Evolutionary conservation across 345 rosid genomes (phyloP).

Genomic region (Tarenaya hassleriana): DNA sequence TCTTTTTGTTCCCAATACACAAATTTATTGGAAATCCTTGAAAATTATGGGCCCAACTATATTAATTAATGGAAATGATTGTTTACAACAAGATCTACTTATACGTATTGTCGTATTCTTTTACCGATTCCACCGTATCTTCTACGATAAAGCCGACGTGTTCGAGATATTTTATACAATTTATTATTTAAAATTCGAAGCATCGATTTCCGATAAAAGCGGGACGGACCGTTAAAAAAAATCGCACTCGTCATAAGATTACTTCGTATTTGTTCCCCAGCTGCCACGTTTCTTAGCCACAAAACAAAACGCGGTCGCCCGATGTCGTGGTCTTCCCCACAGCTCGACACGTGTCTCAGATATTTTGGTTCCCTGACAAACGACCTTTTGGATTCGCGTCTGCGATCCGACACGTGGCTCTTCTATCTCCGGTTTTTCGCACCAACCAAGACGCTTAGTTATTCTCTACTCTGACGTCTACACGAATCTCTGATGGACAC

Average conservation of each 20-base stretch:
- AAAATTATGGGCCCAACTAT: too few relatives aligned
- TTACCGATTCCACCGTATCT: too few relatives aligned
- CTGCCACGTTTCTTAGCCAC: slow-evolving; percentile 20
- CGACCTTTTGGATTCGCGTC: slow-evolving; percentile 14
- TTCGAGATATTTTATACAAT: too few relatives aligned
- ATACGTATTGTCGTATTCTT: too few relatives aligned
- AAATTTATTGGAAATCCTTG: too few relatives aligned
- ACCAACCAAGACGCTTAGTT: slow-evolving; percentile 13
- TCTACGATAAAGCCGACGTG: too few relatives aligned
- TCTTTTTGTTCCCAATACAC: too few relatives aligned
- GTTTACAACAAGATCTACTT: too few relatives aligned
- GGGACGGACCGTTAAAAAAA: background rate
- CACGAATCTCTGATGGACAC: slow-evolving; percentile 14
- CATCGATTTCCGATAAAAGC: too few relatives aligned
- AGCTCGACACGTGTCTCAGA: slow-evolving; percentile 11
- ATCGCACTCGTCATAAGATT: background rate
- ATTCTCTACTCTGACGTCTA: slow-evolving; percentile 18
- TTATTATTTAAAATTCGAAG: too few relatives aligned
- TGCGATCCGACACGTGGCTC: slow-evolving; percentile 12
- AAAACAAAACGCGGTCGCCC: background rate
- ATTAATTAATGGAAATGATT: too few relatives aligned
- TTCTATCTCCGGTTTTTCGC: background rate
- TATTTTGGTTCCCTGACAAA: slow-evolving; percentile 3
- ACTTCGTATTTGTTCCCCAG: slow-evolving; percentile 7
- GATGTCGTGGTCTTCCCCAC: too few relatives aligned